Conservation (phyloP, 768 basidiomycete genomes). For the Lepiota subincarnata region DNA sequence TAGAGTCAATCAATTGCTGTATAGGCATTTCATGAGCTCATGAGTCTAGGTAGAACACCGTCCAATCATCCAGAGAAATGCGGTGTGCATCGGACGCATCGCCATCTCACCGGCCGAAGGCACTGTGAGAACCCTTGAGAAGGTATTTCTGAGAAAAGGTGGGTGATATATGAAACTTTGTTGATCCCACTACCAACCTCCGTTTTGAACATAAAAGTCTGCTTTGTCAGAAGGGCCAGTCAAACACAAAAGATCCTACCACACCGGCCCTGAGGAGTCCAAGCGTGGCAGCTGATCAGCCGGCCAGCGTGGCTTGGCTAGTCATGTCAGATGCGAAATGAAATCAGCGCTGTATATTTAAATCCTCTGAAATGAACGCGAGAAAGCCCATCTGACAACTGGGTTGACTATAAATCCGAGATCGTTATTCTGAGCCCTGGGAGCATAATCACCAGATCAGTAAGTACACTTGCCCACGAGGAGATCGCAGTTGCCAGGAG, state of each 20-base stretch:
- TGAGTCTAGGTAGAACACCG: background rate
- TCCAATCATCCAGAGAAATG: background rate
- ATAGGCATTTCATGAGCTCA: constrained; percentile 2
- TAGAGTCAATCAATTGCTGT: constrained; percentile 6
- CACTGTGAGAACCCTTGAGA: background rate
- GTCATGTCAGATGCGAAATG: constrained; percentile 3
- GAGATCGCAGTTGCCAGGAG: constrained; percentile 9
- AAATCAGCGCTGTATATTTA: background rate
- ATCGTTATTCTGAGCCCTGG: background rate
- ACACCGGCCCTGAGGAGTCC: background rate
- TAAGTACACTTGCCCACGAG: background rate
- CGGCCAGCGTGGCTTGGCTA: background rate
- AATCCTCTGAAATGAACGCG: constrained; percentile 9
- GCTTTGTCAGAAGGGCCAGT: background rate
- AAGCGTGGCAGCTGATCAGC: background rate
- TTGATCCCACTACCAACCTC: background rate
- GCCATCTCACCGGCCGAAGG: constrained; percentile 4
- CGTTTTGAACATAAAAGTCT: background rate
- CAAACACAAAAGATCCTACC: constrained; percentile 3
- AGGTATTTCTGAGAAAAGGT: constrained; percentile 6
- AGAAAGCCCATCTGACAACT: background rate
- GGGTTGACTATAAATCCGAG: constrained; percentile 6
- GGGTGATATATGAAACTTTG: background rate
- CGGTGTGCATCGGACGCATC: background rate
- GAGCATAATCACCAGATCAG: background rate